Evolutionary conservation across 2,329 filamentous ascomycete species (phyloP).

Genomic region (Polychaeton citri): DNA sequence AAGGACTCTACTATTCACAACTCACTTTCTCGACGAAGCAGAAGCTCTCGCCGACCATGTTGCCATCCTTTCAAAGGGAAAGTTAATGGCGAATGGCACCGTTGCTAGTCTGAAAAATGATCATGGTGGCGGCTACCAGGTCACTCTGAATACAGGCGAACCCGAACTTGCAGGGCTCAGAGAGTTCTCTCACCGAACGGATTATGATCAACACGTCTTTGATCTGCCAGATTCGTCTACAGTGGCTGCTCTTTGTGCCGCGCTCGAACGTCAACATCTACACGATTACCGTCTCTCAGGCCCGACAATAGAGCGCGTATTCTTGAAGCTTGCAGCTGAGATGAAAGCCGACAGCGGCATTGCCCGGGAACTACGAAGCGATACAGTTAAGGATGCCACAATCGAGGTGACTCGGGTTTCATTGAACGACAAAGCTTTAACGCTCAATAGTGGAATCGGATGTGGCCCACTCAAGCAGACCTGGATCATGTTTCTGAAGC

Average conservation of each 20-base stretch:
- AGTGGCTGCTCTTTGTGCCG: conserved; percentile 57
- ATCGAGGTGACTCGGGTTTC: neutral
- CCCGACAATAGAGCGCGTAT: conserved; percentile 82
- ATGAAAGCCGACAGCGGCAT: conserved; percentile 38
- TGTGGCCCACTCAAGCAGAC: conserved; percentile 49
- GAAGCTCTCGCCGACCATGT: conserved; percentile 79
- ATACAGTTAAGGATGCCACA: too few relatives aligned
- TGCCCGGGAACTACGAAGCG: too few relatives aligned
- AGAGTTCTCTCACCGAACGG: conserved; percentile 27
- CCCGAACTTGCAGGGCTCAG: conserved; percentile 14
- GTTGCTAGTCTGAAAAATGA: conserved; percentile 70
- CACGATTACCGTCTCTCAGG: conserved; percentile 69
- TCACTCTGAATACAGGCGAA: conserved; percentile 41
- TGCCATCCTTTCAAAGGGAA: conserved; percentile 70
- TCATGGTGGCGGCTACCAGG: conserved; percentile 67
- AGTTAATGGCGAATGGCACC: conserved; percentile 64
- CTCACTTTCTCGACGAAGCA: conserved; percentile 83
- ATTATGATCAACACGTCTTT: conserved; percentile 62
- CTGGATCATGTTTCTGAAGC: conserved; percentile 60
- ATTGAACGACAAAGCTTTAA: neutral
- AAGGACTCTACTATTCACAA: conserved; percentile 72
- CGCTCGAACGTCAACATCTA: conserved; percentile 52
- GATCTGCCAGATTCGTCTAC: conserved; percentile 54
- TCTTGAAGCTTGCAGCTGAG: conserved; percentile 71
- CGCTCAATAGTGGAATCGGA: conserved; percentile 1